phyloP scores from a whole-genome alignment of 768 basidiomycete species.

The Tulasnella sp. region DNA sequence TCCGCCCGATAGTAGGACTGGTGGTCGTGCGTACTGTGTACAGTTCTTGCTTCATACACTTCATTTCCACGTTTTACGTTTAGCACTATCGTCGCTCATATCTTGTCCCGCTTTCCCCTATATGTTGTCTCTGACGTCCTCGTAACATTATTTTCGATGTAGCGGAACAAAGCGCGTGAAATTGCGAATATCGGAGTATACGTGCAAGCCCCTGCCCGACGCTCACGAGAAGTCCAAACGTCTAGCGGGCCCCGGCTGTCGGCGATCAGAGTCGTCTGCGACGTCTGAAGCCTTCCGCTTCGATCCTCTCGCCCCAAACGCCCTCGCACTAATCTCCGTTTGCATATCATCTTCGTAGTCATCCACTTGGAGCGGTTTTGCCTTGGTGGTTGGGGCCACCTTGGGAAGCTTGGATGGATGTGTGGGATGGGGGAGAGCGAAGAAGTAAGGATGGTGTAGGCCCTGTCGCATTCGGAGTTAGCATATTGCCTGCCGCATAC shows the following conservation, averaged over 20 bases:
- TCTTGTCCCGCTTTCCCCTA: not conserved
- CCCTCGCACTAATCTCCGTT: conserved; percentile 68
- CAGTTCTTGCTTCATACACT: not conserved
- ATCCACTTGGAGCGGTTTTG: conserved; percentile 58
- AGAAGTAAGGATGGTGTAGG: conserved; percentile 83
- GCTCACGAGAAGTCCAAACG: conserved; percentile 21
- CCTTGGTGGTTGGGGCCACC: conserved; percentile 45
- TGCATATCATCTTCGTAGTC: conserved; percentile 41
- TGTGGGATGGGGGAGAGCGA: conserved; percentile 77
- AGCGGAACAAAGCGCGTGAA: not conserved
- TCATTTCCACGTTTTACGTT: not conserved
- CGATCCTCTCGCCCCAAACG: conserved; percentile 43
- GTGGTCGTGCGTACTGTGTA: not conserved
- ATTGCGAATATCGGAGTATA: not conserved
- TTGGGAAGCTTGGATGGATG: conserved; percentile 88
- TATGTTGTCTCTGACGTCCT: not conserved
- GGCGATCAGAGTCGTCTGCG: conserved; percentile 4
- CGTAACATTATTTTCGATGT: conserved; percentile 7
- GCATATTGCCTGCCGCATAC: not conserved
- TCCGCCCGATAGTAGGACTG: conserved; percentile 11
- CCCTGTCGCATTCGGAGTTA: conserved; percentile 50
- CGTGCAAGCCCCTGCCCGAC: not conserved
- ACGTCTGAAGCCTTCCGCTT: conserved; percentile 26
- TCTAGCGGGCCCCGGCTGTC: conserved; percentile 4
- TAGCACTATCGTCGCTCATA: not conserved